A percentile compares a stretch with the other conserved stretches of the same genome.
These are phyloP conservation scores for Emericellopsis cladophorae DNA, from an alignment of 2,329 filamentous ascomycete genomes.

Conservation along the genomic window DNA sequence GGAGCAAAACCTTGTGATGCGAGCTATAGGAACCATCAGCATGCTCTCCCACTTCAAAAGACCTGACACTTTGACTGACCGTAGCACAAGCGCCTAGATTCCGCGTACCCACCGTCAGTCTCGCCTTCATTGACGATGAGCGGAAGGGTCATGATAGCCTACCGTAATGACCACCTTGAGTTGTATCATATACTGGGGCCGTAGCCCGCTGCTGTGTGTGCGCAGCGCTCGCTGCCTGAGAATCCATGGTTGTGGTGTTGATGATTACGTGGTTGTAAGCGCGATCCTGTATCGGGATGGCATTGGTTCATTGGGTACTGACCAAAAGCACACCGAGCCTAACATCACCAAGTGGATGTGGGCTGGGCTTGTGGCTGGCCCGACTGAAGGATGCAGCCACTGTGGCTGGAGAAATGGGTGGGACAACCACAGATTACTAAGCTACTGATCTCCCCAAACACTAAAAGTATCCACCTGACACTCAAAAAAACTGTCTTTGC, in stretches of 20 bases:
- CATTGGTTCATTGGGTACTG: conserved; percentile 11
- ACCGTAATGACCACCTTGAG: conserved; percentile 70
- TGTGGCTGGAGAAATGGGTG: too few species aligned
- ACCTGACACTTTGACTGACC: conserved; percentile 16
- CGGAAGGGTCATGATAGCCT: conserved; percentile 15
- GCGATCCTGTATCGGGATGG: conserved; percentile 1
- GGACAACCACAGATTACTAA: too few species aligned
- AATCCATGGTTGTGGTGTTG: conserved; percentile 18
- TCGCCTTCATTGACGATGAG: background rate
- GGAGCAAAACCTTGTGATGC: conserved; percentile 79
- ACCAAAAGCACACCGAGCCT: background rate
- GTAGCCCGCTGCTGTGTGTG: conserved; percentile 45
- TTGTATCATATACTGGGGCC: conserved; percentile 58
- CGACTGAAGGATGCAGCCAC: too few species aligned
- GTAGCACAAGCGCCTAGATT: conserved; percentile 32
- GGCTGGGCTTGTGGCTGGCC: background rate
- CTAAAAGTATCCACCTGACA: too few species aligned
- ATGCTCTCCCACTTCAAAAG: conserved; percentile 3
- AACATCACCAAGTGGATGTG: too few species aligned
- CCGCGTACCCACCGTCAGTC: background rate
- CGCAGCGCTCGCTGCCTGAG: conserved; percentile 33
- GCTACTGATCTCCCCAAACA: too few species aligned
- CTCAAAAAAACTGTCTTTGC: too few species aligned
- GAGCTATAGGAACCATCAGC: conserved; percentile 43
- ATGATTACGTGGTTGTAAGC: background rate